Conservation (phyloP, 768 basidiomycete genomes). For the Amanita phalloides region DNA sequence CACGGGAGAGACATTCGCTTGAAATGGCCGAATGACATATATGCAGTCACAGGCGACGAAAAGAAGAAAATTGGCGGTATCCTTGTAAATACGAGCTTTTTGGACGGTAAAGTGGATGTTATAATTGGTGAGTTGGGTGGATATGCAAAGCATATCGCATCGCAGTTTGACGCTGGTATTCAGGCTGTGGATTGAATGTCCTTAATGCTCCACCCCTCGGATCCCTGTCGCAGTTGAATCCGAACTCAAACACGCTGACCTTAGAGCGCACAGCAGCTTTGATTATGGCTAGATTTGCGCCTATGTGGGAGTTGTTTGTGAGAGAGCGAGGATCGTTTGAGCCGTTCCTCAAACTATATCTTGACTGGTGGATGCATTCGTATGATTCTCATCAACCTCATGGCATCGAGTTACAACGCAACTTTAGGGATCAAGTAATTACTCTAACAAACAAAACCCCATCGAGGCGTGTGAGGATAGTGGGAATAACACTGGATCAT, state of each 20-base stretch:
- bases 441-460: slow-evolving; percentile 73
- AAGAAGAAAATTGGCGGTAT: slow-evolving; percentile 85
- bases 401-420: neutral
- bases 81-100: slow-evolving; percentile 79
- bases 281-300: slow-evolving; percentile 68
- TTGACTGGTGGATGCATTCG: slow-evolving; percentile 86
- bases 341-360: slow-evolving; percentile 73
- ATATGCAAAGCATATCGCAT: neutral
- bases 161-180: neutral
- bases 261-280: slow-evolving; percentile 69
- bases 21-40: slow-evolving; percentile 98
- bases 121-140: slow-evolving; percentile 55
- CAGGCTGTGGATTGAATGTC: slow-evolving; percentile 87
- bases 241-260: slow-evolving; percentile 27
- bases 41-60: slow-evolving; percentile 49
- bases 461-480: slow-evolving; percentile 59
- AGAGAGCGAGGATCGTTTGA: slow-evolving; percentile 58
- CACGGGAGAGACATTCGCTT: slow-evolving; percentile 52
- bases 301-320: slow-evolving; percentile 69
- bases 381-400: slow-evolving; percentile 29
- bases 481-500: slow-evolving; percentile 79
- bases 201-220: slow-evolving; percentile 73
- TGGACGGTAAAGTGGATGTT: slow-evolving; percentile 60
- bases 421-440: slow-evolving; percentile 67
- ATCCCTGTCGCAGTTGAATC: slow-evolving; percentile 62